Conservation (phyloP, 805 yeast species). For the Millerago galiae region DNA sequence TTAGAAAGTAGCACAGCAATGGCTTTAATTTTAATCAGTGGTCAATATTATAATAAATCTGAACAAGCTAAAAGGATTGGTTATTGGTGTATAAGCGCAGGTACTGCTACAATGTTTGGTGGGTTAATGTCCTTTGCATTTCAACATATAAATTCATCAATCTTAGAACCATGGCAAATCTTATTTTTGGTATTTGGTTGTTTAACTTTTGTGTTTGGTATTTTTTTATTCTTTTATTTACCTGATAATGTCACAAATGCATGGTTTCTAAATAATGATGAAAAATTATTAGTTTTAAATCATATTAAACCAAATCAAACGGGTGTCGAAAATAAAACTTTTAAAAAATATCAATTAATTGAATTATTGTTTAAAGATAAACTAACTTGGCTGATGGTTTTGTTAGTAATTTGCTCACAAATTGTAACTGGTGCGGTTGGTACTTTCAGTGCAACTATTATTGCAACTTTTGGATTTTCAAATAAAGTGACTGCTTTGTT, state of each 20-base stretch:
- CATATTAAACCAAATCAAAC: constrained; percentile 37
- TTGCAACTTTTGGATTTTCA: constrained; percentile 14
- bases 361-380: constrained; percentile 38
- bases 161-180: constrained; percentile 49
- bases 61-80: constrained; percentile 50
- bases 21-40: constrained; percentile 45
- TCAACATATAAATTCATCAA: constrained; percentile 38
- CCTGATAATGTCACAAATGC: constrained; percentile 42
- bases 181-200: constrained; percentile 49
- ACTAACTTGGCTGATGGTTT: constrained; percentile 39
- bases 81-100: constrained; percentile 48
- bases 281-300: constrained; percentile 34
- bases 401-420: constrained; percentile 35
- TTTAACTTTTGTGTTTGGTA: constrained; percentile 42
- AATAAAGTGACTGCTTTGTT: constrained; percentile 35
- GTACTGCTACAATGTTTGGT: constrained; percentile 39
- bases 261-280: constrained; percentile 29
- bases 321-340: constrained; percentile 39
- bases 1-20: constrained; percentile 51
- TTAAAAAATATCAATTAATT: constrained; percentile 33
- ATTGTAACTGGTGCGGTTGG: constrained; percentile 41
- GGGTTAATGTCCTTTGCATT: constrained; percentile 43
- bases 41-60: constrained; percentile 50
- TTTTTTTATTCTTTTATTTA: constrained; percentile 32
- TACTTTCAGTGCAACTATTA: constrained; percentile 16